These are phyloP conservation scores for Colletotrichum lentis DNA, from an alignment of 2,329 filamentous ascomycete genomes.

Conservation along the genomic window DNA sequence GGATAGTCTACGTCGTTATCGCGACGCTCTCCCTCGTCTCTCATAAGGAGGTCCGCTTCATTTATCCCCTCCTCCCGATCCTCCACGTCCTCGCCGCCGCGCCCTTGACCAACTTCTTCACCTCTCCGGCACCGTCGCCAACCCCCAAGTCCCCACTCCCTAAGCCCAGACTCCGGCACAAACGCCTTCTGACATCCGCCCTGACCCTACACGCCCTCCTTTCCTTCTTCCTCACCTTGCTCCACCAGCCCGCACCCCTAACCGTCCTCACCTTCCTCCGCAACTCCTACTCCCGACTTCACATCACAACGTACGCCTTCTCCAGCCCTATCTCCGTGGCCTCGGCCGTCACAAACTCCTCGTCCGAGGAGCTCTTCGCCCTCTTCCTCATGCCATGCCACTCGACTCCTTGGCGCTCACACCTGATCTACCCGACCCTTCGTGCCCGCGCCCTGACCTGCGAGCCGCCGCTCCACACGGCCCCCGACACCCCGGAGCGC, in stretches of 20 bases:
- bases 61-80: slow-evolving; percentile 89
- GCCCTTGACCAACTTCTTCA: slow-evolving; percentile 71
- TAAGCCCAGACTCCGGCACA: slow-evolving; percentile 56
- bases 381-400: slow-evolving; percentile 96
- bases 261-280: slow-evolving; percentile 79
- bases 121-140: slow-evolving; percentile 47
- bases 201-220: slow-evolving; percentile 74
- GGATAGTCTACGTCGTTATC: slow-evolving; percentile 67
- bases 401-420: slow-evolving; percentile 92
- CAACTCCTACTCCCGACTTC: slow-evolving; percentile 70
- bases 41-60: slow-evolving; percentile 97
- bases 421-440: slow-evolving; percentile 78
- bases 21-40: slow-evolving; percentile 77
- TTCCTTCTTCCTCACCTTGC: slow-evolving; percentile 74
- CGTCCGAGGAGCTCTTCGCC: slow-evolving; percentile 62
- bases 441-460: slow-evolving; percentile 87
- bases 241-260: slow-evolving; percentile 84
- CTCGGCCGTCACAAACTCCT: slow-evolving; percentile 45
- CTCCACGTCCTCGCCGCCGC: slow-evolving; percentile 82
- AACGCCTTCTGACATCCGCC: slow-evolving; percentile 63
- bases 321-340: slow-evolving; percentile 42
- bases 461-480: slow-evolving; percentile 80
- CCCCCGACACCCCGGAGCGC: slow-evolving; percentile 67
- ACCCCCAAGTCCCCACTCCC: slow-evolving; percentile 42
- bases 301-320: slow-evolving; percentile 48